A percentile compares a stretch with the other conserved stretches of the same genome.
phyloP scores from a whole-genome alignment of 176 grass and related monocot species.

The Chloris gayana region DNA sequence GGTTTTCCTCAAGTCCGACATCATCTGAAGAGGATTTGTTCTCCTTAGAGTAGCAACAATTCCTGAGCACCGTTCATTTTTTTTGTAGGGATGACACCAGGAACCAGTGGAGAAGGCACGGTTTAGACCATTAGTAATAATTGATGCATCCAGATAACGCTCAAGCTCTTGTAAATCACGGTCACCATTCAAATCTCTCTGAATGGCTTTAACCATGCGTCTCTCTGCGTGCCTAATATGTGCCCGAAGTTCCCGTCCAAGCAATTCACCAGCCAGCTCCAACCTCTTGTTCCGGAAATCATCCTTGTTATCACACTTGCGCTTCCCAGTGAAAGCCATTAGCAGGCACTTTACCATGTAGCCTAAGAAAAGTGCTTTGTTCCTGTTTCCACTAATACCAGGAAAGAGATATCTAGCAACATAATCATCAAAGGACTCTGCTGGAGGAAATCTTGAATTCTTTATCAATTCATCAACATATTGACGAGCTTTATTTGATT shows the following conservation, averaged over 20 bases:
- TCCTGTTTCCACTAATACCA: slow-evolving; percentile 63
- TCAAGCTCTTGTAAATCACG: slow-evolving; percentile 60
- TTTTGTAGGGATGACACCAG: slow-evolving; percentile 92
- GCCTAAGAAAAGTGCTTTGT: slow-evolving; percentile 81
- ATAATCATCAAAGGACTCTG: slow-evolving; percentile 85
- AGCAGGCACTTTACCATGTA: slow-evolving; percentile 98
- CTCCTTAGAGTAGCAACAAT: slow-evolving; percentile 88
- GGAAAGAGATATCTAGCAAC: slow-evolving; percentile 75
- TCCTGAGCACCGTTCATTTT: slow-evolving; percentile 69
- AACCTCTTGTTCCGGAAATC: slow-evolving; percentile 97
- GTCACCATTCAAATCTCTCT: slow-evolving; percentile 91
- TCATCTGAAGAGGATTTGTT: slow-evolving; percentile 96
- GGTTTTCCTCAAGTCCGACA: slow-evolving; percentile 90
- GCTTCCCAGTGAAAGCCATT: slow-evolving; percentile 70
- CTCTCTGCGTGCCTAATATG: slow-evolving; percentile 86
- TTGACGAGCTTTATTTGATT: slow-evolving; percentile 56
- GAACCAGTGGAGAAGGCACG: slow-evolving; percentile 89
- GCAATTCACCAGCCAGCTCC: slow-evolving; percentile 78
- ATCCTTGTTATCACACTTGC: slow-evolving; percentile 96
- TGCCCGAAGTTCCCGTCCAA: slow-evolving; percentile 81
- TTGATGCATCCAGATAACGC: slow-evolving; percentile 73
- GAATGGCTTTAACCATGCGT: slow-evolving; percentile 86
- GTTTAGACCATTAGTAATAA: slow-evolving; percentile 89
- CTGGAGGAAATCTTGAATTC: slow-evolving; percentile 76
- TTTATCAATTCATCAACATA: slow-evolving; percentile 70